A percentile compares a stretch with the other conserved stretches of the same genome.
Evolutionary conservation across 768 basidiomycete species (phyloP).

Genomic region (Leucocoprinus leucothites): DNA sequence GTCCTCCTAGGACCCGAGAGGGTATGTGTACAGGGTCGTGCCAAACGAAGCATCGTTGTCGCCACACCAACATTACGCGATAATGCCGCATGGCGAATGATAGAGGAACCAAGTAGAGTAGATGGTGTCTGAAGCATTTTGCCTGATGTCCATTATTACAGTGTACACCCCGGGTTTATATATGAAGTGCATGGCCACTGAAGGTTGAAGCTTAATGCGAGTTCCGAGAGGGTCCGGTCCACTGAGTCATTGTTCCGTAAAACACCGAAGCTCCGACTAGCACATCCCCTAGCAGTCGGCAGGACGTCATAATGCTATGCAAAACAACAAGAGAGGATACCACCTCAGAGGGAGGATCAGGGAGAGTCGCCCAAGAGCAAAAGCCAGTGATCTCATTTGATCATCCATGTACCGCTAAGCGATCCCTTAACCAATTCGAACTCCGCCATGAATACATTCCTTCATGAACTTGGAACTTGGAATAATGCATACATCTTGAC

Average conservation of each 20-base stretch:
- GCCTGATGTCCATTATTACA: not conserved
- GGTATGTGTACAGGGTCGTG: not conserved
- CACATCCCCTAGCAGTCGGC: not conserved
- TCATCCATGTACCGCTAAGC: no score
- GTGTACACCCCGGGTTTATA: not conserved
- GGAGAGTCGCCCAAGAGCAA: no score
- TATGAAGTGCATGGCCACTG: not conserved
- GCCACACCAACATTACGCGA: slow-evolving; percentile 4
- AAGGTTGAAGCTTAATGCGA: not conserved
- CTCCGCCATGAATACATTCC: no score
- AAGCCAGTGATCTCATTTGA: no score
- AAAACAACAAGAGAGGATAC: not conserved
- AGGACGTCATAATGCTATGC: not conserved
- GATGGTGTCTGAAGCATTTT: slow-evolving; percentile 9
- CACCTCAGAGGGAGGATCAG: not conserved
- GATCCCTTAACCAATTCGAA: no score
- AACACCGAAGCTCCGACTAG: not conserved
- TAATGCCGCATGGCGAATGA: slow-evolving; percentile 3
- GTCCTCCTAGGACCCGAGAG: slow-evolving; percentile 2
- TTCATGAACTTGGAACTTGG: no score
- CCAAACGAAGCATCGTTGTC: not conserved
- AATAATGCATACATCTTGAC: no score
- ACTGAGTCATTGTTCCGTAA: slow-evolving; percentile 7
- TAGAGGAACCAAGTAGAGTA: not conserved
- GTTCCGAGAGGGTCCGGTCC: slow-evolving; percentile 4